Evolutionary conservation across 768 basidiomycete genomes (phyloP).

Genomic region (Lentinula raphanica): DNA sequence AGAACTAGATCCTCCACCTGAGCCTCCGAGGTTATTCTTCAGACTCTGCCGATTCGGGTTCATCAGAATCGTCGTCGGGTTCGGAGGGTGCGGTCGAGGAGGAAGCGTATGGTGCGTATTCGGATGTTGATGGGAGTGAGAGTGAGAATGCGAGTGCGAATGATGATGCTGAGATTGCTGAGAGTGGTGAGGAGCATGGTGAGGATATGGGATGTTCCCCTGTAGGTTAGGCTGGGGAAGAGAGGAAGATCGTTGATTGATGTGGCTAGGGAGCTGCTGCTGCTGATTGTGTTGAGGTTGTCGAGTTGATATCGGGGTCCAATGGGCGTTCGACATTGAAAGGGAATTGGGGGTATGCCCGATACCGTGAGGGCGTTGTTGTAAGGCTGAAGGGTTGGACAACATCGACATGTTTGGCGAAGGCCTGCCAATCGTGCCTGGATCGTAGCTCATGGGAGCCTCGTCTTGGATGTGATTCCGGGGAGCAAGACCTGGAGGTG

Average conservation of each 20-base stretch:
- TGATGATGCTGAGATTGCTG: constrained; percentile 6
- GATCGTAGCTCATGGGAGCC: not conserved
- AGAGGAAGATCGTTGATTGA: constrained; percentile 5
- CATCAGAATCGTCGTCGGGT: constrained; percentile 7
- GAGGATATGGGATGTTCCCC: not conserved
- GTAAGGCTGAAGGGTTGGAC: not conserved
- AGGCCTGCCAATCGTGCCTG: not conserved
- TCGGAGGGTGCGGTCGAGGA: not conserved
- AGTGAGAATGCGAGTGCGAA: constrained; percentile 9
- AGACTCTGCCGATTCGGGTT: constrained; percentile 9
- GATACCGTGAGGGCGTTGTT: not conserved
- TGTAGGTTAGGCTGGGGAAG: not conserved
- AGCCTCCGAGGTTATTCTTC: not conserved
- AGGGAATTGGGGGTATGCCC: not conserved
- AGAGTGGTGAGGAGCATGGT: not conserved
- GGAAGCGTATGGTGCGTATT: constrained; percentile 9
- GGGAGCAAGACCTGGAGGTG: not conserved
- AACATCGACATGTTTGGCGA: not conserved
- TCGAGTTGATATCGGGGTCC: constrained; percentile 3
- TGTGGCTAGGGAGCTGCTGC: not conserved
- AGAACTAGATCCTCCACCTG: not conserved
- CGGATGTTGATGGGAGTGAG: constrained; percentile 6
- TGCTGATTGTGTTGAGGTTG: not conserved
- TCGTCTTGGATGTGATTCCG: not conserved
- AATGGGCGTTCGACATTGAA: not conserved